Evolutionary conservation across 768 basidiomycete genomes (phyloP).

Genomic region (Crepidotus variabilis): DNA sequence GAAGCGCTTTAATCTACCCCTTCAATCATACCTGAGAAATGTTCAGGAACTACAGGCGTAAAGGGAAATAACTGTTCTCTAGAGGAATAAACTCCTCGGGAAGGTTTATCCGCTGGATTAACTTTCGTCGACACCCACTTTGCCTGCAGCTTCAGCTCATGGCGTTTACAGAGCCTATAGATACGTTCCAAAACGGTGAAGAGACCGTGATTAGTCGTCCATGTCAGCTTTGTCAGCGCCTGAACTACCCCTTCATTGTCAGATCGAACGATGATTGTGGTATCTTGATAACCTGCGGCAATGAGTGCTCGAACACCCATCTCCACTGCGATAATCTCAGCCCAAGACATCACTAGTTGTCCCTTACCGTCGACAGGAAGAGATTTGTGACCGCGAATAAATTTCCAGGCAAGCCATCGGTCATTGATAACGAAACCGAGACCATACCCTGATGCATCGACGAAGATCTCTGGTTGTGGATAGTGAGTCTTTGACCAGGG

Average conservation of each 20-base stretch:
- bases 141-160: conserved; percentile 18
- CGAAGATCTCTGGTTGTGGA: conserved; percentile 9
- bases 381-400: conserved; percentile 19
- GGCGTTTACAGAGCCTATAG: conserved; percentile 16
- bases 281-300: conserved; percentile 12
- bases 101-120: conserved; percentile 21
- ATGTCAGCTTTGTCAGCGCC: conserved; percentile 17
- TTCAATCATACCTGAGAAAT: conserved; percentile 1
- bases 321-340: conserved; percentile 38
- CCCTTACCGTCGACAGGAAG: conserved; percentile 15
- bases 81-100: conserved; percentile 14
- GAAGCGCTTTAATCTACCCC: not conserved
- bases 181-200: conserved; percentile 23
- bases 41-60: not conserved
- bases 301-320: conserved; percentile 27
- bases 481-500: not conserved
- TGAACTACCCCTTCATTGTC: conserved; percentile 31
- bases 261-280: conserved; percentile 24
- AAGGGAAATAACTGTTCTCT: not conserved
- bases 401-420: conserved; percentile 31
- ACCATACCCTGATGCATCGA: conserved; percentile 20
- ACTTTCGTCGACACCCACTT: conserved; percentile 21
- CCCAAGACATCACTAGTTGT: conserved; percentile 35
- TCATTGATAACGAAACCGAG: conserved; percentile 28
- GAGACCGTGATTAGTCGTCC: conserved; percentile 21